Evolutionary conservation across 805 yeast genomes (phyloP).

Genomic region (Pichia sporocuriosa): DNA sequence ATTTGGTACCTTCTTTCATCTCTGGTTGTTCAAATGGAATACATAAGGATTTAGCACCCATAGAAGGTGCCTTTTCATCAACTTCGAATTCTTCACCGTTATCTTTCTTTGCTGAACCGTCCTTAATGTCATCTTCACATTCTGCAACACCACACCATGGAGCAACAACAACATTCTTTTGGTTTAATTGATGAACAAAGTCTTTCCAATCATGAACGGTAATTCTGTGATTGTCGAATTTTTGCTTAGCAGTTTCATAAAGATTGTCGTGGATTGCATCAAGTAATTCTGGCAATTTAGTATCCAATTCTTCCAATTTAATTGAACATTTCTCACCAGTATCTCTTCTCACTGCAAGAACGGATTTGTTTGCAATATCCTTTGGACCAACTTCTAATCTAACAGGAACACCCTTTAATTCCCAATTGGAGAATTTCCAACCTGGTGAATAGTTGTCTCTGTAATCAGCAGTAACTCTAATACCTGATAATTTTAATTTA

Average conservation of each 20-base stretch:
- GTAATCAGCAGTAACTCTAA: constrained; percentile 80
- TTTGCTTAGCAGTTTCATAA: constrained; percentile 70
- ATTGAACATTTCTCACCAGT: constrained; percentile 69
- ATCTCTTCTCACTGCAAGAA: constrained; percentile 89
- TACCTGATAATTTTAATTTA: constrained; percentile 49
- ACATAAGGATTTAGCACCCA: constrained; percentile 99
- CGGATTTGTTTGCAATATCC: constrained; percentile 75
- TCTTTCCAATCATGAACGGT: constrained; percentile 80
- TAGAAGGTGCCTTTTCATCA: constrained; percentile 95
- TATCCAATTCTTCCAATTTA: constrained; percentile 56
- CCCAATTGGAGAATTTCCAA: constrained; percentile 98
- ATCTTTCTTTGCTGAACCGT: constrained; percentile 70
- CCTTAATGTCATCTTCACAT: constrained; percentile 97
- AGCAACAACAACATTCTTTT: constrained; percentile 80
- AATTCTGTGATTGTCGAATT: constrained; percentile 79
- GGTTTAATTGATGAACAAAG: constrained; percentile 87
- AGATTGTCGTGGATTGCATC: constrained; percentile 76
- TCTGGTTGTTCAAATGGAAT: constrained; percentile 91
- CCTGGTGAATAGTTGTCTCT: constrained; percentile 96
- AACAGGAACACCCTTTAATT: constrained; percentile 90
- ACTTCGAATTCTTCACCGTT: constrained; percentile 80
- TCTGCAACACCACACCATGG: constrained; percentile 97
- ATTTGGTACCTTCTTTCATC: constrained; percentile 70
- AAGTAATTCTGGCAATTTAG: constrained; percentile 64
- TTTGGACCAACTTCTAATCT: constrained; percentile 96